A percentile compares a stretch with the other conserved stretches of the same genome.
These are phyloP conservation scores for Peronospora farinosa DNA, from an alignment of 352 stramenopile species.

Conservation along the genomic window DNA sequence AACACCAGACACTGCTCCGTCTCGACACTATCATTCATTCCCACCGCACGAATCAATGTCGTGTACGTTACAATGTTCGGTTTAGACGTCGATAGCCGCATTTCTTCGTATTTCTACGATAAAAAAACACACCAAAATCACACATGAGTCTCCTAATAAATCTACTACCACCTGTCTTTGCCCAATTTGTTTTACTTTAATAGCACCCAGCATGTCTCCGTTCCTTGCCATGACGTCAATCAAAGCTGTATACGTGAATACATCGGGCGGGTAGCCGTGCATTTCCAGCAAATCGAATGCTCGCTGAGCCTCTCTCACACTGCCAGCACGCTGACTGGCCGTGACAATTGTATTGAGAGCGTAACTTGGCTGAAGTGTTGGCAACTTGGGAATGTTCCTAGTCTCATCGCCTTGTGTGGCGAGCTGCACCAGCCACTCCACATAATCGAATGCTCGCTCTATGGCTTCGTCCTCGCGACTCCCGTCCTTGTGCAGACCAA, in stretches of 20 bases:
- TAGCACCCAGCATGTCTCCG: slow-evolving; percentile 39
- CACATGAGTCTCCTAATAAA: slow-evolving; percentile 1
- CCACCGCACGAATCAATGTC: slow-evolving; percentile 51
- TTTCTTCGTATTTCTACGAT: slow-evolving; percentile 51
- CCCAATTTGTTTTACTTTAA: slow-evolving; percentile 28
- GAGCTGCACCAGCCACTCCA: slow-evolving; percentile 63
- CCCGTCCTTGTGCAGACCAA: slow-evolving; percentile 53
- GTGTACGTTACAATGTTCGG: slow-evolving; percentile 78
- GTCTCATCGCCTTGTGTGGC: slow-evolving; percentile 35
- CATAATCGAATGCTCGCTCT: slow-evolving; percentile 61
- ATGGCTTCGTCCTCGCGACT: slow-evolving; percentile 44
- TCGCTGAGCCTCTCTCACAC: slow-evolving; percentile 45
- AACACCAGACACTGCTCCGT: slow-evolving; percentile 39
- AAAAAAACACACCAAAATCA: neutral
- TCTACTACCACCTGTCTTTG: neutral
- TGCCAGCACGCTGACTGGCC: slow-evolving; percentile 59
- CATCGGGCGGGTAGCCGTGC: slow-evolving; percentile 59
- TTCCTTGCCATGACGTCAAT: slow-evolving; percentile 62
- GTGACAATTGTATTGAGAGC: slow-evolving; percentile 77
- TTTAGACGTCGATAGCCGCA: slow-evolving; percentile 48
- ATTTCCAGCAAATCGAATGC: slow-evolving; percentile 45
- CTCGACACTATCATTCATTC: slow-evolving; percentile 31
- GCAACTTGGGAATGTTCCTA: slow-evolving; percentile 36
- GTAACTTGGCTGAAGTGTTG: slow-evolving; percentile 54
- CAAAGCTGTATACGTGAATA: slow-evolving; percentile 80